A percentile compares a stretch with the other conserved stretches of the same genome.
phyloP scores from a whole-genome alignment of 2,329 filamentous ascomycete species.

The Aspergillus spinulosporus region DNA sequence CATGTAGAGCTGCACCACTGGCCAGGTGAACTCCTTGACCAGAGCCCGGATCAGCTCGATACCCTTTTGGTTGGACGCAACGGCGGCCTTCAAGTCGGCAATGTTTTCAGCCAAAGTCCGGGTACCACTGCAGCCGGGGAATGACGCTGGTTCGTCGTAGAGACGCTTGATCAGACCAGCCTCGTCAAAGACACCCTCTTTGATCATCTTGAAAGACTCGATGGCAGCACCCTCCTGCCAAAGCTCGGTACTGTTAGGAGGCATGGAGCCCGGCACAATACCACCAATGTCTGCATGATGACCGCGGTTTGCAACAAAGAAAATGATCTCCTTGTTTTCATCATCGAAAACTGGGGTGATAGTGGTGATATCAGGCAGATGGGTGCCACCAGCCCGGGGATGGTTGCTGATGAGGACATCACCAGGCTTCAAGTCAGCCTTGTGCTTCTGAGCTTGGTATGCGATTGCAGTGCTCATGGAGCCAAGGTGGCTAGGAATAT shows the following conservation, averaged over 20 bases:
- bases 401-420: constrained; percentile 85
- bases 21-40: constrained; percentile 77
- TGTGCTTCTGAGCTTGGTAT: constrained; percentile 71
- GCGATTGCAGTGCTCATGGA: constrained; percentile 83
- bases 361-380: constrained; percentile 78
- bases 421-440: constrained; percentile 73
- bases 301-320: constrained; percentile 77
- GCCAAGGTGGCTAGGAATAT: constrained; percentile 77
- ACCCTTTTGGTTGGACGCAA: constrained; percentile 83
- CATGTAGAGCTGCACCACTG: constrained; percentile 82
- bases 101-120: constrained; percentile 79
- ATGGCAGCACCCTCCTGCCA: constrained; percentile 52
- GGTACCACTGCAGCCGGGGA: constrained; percentile 75
- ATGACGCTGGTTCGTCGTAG: constrained; percentile 70
- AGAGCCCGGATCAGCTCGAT: constrained; percentile 73
- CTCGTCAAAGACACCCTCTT: constrained; percentile 75
- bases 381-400: constrained; percentile 79
- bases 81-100: constrained; percentile 82
- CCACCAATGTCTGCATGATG: constrained; percentile 86
- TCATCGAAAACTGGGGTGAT: constrained; percentile 74
- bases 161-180: constrained; percentile 70
- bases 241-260: constrained; percentile 54
- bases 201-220: constrained; percentile 63
- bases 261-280: constrained; percentile 80
- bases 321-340: constrained; percentile 65